Conservation (phyloP, 345 rosid species). For the Rhodomyrtus tomentosa region DNA sequence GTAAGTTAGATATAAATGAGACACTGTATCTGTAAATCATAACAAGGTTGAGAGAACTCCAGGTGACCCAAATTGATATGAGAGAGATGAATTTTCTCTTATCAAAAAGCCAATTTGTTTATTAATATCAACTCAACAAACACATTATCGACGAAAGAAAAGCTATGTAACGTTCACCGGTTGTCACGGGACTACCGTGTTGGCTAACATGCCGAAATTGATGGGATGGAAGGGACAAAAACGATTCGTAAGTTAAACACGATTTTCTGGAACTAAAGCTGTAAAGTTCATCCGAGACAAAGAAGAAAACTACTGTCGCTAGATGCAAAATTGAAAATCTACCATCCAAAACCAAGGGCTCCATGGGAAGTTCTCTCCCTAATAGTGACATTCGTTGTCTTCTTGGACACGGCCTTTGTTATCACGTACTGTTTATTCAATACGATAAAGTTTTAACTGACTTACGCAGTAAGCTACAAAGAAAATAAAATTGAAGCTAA, state of each 20-base stretch:
- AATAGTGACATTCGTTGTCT: not conserved
- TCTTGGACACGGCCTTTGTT: not conserved
- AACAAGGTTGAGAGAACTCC: not conserved
- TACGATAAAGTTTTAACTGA: not conserved
- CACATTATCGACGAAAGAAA: not conserved
- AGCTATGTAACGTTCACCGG: not conserved
- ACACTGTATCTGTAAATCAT: not conserved
- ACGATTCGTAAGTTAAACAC: not conserved
- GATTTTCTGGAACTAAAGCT: not conserved
- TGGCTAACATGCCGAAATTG: not conserved
- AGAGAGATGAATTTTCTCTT: not conserved
- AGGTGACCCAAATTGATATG: not conserved
- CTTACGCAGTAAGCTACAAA: not conserved
- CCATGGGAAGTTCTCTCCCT: not conserved
- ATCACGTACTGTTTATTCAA: not conserved
- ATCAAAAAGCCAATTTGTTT: not conserved
- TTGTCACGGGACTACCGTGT: not conserved
- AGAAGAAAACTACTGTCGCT: not conserved
- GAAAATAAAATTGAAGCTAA: not conserved
- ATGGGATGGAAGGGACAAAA: not conserved
- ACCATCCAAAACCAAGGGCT: not conserved
- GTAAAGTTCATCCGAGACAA: not conserved
- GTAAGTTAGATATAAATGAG: not conserved
- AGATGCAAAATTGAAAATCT: not conserved
- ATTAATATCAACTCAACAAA: not conserved